Evolutionary conservation across 768 basidiomycete genomes (phyloP).

Genomic region (Rossbeevera mucosa): DNA sequence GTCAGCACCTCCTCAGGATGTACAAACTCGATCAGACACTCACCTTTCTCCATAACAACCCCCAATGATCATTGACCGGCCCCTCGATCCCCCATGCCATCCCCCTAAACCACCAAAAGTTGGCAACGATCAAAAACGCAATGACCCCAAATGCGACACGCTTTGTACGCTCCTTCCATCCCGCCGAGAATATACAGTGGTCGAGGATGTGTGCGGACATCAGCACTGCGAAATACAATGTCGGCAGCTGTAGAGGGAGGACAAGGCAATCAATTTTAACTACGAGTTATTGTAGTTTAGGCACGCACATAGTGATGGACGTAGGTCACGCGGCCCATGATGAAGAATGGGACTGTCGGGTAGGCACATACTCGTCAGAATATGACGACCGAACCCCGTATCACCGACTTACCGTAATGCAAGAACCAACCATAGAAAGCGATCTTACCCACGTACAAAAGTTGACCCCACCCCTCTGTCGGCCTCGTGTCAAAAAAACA

Average conservation of each 20-base stretch:
- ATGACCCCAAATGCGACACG: slow-evolving; percentile 63
- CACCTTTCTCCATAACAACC: slow-evolving; percentile 72
- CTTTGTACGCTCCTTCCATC: slow-evolving; percentile 62
- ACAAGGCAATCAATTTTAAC: background rate
- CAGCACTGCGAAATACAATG: slow-evolving; percentile 93
- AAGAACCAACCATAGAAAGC: slow-evolving; percentile 89
- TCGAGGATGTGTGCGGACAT: slow-evolving; percentile 90
- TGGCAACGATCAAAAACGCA: slow-evolving; percentile 55
- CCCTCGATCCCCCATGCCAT: slow-evolving; percentile 92
- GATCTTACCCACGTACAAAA: slow-evolving; percentile 87
- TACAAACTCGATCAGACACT: slow-evolving; percentile 12
- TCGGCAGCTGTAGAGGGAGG: slow-evolving; percentile 62
- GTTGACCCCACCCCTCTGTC: slow-evolving; percentile 89
- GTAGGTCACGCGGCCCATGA: slow-evolving; percentile 98
- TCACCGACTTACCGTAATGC: slow-evolving; percentile 67
- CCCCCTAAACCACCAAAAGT: slow-evolving; percentile 94
- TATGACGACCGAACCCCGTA: background rate
- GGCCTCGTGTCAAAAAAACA: background rate
- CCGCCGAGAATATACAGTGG: slow-evolving; percentile 85
- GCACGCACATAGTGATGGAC: slow-evolving; percentile 88
- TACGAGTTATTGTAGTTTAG: background rate
- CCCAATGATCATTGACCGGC: slow-evolving; percentile 73
- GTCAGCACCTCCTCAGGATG: slow-evolving; percentile 6
- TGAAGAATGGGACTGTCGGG: slow-evolving; percentile 80
- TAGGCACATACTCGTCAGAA: background rate